Conservation (phyloP, 805 yeast genomes). For the Ogataea minuta region DNA sequence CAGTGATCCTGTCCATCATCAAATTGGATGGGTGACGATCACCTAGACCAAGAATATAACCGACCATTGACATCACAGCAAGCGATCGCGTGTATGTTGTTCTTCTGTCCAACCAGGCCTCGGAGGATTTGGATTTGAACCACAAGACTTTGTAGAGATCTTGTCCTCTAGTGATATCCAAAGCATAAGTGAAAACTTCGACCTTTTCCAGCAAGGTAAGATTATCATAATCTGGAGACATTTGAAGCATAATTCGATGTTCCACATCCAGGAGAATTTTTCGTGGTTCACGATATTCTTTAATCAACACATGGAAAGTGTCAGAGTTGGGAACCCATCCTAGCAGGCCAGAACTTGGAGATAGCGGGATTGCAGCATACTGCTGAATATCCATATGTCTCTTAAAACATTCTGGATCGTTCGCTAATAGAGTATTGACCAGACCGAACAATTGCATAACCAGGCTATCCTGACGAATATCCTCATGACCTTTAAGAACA, state of each 20-base stretch:
- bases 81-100: conserved; percentile 93
- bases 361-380: conserved; percentile 90
- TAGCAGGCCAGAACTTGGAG: conserved; percentile 93
- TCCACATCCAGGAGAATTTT: conserved; percentile 88
- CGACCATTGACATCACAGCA: conserved; percentile 99
- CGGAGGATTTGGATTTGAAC: conserved; percentile 94
- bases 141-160: conserved; percentile 93
- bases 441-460: conserved; percentile 97
- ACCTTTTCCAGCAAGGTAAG: conserved; percentile 87
- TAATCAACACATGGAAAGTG: conserved; percentile 88
- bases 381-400: conserved; percentile 91
- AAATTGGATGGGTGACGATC: conserved; percentile 97
- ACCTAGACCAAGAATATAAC: conserved; percentile 93
- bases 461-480: conserved; percentile 92
- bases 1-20: conserved; percentile 92
- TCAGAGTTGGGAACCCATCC: conserved; percentile 99
- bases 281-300: conserved; percentile 89
- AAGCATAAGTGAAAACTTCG: conserved; percentile 93
- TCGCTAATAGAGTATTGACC: conserved; percentile 83
- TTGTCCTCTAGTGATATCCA: conserved; percentile 94
- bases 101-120: conserved; percentile 96
- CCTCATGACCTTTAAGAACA: conserved; percentile 92
- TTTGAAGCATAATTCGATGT: conserved; percentile 92
- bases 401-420: conserved; percentile 94
- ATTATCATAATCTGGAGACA: conserved; percentile 96